Percentiles rank a stretch among this genome's conserved stretches.
These are phyloP conservation scores for Monosporascus sp. DNA, from an alignment of 2,329 filamentous ascomycete species.

Conservation along the genomic window DNA sequence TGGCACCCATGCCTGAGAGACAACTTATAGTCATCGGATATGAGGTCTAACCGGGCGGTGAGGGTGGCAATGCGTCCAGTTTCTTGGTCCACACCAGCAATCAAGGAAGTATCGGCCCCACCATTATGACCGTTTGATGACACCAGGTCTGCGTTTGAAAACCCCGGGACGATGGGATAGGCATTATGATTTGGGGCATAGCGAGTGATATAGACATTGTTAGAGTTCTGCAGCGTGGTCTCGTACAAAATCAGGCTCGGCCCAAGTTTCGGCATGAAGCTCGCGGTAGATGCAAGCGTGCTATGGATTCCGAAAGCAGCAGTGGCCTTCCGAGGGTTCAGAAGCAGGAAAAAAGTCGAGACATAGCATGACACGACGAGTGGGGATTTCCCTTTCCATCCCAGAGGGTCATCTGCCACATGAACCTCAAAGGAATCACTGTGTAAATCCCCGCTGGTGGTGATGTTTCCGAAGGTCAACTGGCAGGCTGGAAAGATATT, in stretches of 20 bases:
- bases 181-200: slow-evolving; percentile 6
- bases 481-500: slow-evolving; percentile 34
- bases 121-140: neutral
- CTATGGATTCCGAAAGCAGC: slow-evolving; percentile 28
- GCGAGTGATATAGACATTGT: slow-evolving; percentile 8
- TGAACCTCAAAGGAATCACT: slow-evolving; percentile 26
- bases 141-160: neutral
- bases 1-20: neutral
- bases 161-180: slow-evolving; percentile 4
- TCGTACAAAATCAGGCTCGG: slow-evolving; percentile 27
- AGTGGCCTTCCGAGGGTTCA: slow-evolving; percentile 23
- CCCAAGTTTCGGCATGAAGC: slow-evolving; percentile 24
- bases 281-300: slow-evolving; percentile 15
- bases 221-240: slow-evolving; percentile 22
- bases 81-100: neutral
- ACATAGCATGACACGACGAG: slow-evolving; percentile 37
- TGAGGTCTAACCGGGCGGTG: slow-evolving; percentile 5
- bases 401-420: slow-evolving; percentile 29
- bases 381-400: slow-evolving; percentile 33
- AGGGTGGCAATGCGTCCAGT: slow-evolving; percentile 4
- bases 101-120: neutral
- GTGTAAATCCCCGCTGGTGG: slow-evolving; percentile 15
- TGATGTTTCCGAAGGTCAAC: slow-evolving; percentile 34
- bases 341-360: slow-evolving; percentile 29
- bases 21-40: neutral